Percentiles rank a stretch among this genome's conserved stretches.
Conservation (phyloP, 2,329 filamentous ascomycete species). For the Dendrostoma leiphaemia region DNA sequence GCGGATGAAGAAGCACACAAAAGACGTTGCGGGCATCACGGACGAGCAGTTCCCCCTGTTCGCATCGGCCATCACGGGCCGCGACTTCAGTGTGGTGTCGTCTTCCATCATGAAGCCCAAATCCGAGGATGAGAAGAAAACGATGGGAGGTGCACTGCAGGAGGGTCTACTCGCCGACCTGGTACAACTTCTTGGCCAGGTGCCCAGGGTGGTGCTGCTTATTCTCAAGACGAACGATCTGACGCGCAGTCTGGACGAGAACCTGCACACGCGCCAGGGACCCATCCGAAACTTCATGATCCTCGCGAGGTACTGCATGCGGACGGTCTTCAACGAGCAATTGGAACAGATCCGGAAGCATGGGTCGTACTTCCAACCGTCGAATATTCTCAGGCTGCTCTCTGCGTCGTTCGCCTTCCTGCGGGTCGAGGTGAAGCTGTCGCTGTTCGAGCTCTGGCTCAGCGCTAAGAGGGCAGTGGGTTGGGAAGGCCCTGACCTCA, state of each 20-base stretch:
- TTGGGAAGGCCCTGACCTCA: slow-evolving; percentile 2
- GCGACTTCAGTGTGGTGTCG: slow-evolving; percentile 80
- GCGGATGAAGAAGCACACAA: slow-evolving; percentile 83
- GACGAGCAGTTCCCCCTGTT: slow-evolving; percentile 94
- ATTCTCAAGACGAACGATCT: slow-evolving; percentile 98
- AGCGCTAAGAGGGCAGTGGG: slow-evolving; percentile 48
- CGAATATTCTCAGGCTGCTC: slow-evolving; percentile 52
- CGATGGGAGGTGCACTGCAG: slow-evolving; percentile 79
- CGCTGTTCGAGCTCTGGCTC: slow-evolving; percentile 62
- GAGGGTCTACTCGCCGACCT: slow-evolving; percentile 87
- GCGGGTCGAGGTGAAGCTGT: slow-evolving; percentile 61
- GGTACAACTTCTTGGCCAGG: slow-evolving; percentile 81
- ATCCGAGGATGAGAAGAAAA: slow-evolving; percentile 75
- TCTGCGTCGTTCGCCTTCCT: slow-evolving; percentile 58
- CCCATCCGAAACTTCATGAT: slow-evolving; percentile 67
- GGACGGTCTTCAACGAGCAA: slow-evolving; percentile 64
- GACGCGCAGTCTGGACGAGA: slow-evolving; percentile 90
- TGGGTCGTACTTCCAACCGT: slow-evolving; percentile 58
- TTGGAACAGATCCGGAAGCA: slow-evolving; percentile 52
- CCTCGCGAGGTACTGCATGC: slow-evolving; percentile 65
- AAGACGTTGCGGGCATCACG: slow-evolving; percentile 83
- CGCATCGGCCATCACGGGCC: slow-evolving; percentile 90
- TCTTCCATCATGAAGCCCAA: slow-evolving; percentile 57
- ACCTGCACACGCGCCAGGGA: slow-evolving; percentile 70
- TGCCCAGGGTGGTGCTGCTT: slow-evolving; percentile 87